Conservation (phyloP, 352 stramenopile species). For the Globisporangium echinulatum region DNA sequence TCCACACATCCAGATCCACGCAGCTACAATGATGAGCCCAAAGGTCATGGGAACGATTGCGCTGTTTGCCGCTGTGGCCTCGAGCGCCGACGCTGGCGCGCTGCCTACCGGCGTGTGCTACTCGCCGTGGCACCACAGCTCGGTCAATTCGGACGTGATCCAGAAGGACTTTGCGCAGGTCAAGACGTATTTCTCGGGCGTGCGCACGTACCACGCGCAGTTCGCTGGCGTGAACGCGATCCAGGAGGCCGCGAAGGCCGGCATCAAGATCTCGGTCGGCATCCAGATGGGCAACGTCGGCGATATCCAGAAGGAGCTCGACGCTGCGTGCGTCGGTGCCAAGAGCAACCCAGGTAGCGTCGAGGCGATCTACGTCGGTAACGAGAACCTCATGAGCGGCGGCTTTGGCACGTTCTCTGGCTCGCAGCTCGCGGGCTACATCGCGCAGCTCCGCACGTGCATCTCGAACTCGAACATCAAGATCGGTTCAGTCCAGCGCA, state of each 20-base stretch:
- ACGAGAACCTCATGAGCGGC: slow-evolving; percentile 62
- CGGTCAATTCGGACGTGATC: slow-evolving; percentile 27
- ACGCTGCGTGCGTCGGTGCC: slow-evolving; percentile 50
- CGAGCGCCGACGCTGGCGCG: slow-evolving; percentile 13
- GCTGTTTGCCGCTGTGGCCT: slow-evolving; percentile 3
- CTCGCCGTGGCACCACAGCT: slow-evolving; percentile 46
- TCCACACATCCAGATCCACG: no score
- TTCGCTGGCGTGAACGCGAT: slow-evolving; percentile 51
- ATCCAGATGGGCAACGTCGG: slow-evolving; percentile 49
- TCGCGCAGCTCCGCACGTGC: slow-evolving; percentile 49
- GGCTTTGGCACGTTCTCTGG: slow-evolving; percentile 33
- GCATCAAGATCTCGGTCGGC: slow-evolving; percentile 51
- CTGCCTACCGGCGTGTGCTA: slow-evolving; percentile 44
- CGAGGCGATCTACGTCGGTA: slow-evolving; percentile 64
- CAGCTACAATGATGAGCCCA: slow-evolving; percentile 8
- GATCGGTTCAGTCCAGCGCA: slow-evolving; percentile 49
- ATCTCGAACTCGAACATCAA: slow-evolving; percentile 28
- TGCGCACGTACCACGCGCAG: slow-evolving; percentile 65
- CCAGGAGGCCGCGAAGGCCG: slow-evolving; percentile 25
- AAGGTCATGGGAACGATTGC: slow-evolving; percentile 13
- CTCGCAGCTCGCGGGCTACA: slow-evolving; percentile 37
- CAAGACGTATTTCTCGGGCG: slow-evolving; percentile 39
- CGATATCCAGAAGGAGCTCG: slow-evolving; percentile 40
- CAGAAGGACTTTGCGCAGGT: slow-evolving; percentile 26
- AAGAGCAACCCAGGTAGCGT: slow-evolving; percentile 25